Conservation (phyloP, 176 grass and related monocot species). For the Avena insularis region DNA sequence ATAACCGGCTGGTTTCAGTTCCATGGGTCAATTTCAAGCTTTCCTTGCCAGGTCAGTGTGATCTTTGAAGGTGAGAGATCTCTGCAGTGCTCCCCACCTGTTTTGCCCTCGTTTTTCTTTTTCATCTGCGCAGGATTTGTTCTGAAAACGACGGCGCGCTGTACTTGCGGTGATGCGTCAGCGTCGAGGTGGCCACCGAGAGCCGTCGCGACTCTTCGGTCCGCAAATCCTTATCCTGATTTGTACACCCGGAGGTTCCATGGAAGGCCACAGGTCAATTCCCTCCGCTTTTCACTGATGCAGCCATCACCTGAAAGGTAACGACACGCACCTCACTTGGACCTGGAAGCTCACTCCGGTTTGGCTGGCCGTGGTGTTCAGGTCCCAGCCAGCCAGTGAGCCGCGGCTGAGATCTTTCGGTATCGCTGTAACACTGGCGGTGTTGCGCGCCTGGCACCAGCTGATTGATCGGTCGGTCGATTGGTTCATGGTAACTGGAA, state of each 20-base stretch:
- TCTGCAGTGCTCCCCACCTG: constrained; percentile 4
- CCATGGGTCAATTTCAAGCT: constrained; percentile 37
- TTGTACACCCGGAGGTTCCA: constrained; percentile 50
- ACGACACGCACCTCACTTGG: constrained; percentile 4
- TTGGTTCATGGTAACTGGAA: constrained; percentile 14
- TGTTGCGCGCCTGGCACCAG: constrained; percentile 1
- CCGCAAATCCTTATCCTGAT: constrained; percentile 58
- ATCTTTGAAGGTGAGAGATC: constrained; percentile 38
- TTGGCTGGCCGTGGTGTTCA: constrained; percentile 33
- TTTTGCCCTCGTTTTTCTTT: constrained; percentile 10
- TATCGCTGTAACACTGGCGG: constrained; percentile 8
- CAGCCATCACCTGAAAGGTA: constrained; percentile 49
- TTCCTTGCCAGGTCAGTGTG: constrained; percentile 44
- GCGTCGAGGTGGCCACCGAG: constrained; percentile 51
- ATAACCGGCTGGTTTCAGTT: constrained; percentile 32
- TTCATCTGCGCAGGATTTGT: constrained; percentile 44
- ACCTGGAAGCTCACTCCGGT: constrained; percentile 40
- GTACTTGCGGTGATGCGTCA: constrained; percentile 45
- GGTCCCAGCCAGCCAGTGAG: constrained; percentile 37
- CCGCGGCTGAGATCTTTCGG: constrained; percentile 19
- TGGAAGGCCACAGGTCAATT: constrained; percentile 50
- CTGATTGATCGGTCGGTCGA: constrained; percentile 40
- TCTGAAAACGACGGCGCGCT: constrained; percentile 34
- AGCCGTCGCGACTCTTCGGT: constrained; percentile 58
- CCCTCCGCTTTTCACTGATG: constrained; percentile 58